These are phyloP conservation scores for Sarocladium kiliense DNA, from an alignment of 2,329 filamentous ascomycete genomes.

Conservation along the genomic window DNA sequence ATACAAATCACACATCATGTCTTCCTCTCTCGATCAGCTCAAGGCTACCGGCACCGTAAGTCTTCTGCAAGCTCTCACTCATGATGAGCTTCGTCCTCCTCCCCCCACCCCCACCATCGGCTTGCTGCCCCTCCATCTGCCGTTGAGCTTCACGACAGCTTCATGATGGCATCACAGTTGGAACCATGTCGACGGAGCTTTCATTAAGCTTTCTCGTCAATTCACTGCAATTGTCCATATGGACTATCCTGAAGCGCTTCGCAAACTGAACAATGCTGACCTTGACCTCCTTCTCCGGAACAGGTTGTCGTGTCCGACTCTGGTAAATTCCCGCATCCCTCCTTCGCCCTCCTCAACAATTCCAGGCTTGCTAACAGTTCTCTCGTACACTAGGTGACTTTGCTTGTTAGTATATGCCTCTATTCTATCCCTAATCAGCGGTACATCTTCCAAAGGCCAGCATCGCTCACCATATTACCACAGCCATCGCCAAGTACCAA, in stretches of 20 bases:
- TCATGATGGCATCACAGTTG: not conserved
- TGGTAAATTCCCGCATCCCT: conserved; percentile 54
- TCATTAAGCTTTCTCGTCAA: not conserved
- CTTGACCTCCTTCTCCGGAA: conserved; percentile 9
- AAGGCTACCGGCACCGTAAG: conserved; percentile 94
- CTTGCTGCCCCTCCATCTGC: conserved; percentile 11
- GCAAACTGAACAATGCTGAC: conserved; percentile 3
- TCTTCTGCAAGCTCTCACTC: conserved; percentile 22
- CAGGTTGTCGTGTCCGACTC: conserved; percentile 96
- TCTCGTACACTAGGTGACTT: conserved; percentile 58
- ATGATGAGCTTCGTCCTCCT: conserved; percentile 14
- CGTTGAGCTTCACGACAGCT: not conserved
- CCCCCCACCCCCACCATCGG: conserved; percentile 22
- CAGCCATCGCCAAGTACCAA: conserved; percentile 99
- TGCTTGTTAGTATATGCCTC: conserved; percentile 54
- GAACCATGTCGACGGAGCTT: not conserved
- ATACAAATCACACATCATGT: conserved; percentile 48
- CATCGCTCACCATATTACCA: conserved; percentile 25
- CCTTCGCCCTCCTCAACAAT: not conserved
- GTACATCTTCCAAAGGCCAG: conserved; percentile 6
- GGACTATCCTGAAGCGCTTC: no score
- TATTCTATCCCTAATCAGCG: conserved; percentile 10
- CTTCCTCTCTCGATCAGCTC: conserved; percentile 90
- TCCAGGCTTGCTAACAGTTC: conserved; percentile 23
- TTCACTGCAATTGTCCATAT: not conserved